phyloP scores from a whole-genome alignment of 2,329 filamentous ascomycete species.

The Pseudocercospora macadamiae region DNA sequence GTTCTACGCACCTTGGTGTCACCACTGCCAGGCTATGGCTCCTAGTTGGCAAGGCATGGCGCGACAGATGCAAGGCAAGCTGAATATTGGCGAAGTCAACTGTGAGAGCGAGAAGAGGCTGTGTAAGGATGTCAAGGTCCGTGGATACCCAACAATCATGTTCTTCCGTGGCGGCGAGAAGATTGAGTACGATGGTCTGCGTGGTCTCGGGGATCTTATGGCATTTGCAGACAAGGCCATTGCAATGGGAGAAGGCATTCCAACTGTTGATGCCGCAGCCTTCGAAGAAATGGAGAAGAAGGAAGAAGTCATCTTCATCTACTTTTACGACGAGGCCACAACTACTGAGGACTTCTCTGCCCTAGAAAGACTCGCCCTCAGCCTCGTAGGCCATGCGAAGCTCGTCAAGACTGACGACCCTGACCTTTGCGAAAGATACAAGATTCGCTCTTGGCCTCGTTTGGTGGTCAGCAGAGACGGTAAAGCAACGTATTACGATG shows the following conservation, averaged over 20 bases:
- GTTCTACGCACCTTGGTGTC: slow-evolving; percentile 97
- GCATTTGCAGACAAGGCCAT: slow-evolving; percentile 85
- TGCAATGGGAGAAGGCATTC: slow-evolving; percentile 73
- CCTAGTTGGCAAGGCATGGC: slow-evolving; percentile 88
- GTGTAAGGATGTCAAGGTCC: slow-evolving; percentile 86
- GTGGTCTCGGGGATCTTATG: slow-evolving; percentile 87
- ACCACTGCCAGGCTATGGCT: slow-evolving; percentile 90
- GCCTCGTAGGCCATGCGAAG: slow-evolving; percentile 86
- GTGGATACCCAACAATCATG: slow-evolving; percentile 82
- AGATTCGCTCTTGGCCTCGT: slow-evolving; percentile 96
- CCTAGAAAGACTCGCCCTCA: slow-evolving; percentile 81
- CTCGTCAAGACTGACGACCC: slow-evolving; percentile 88
- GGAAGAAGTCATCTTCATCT: slow-evolving; percentile 94
- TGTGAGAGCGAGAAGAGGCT: slow-evolving; percentile 82
- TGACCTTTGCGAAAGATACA: slow-evolving; percentile 77
- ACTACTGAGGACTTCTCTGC: slow-evolving; percentile 89
- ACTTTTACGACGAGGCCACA: slow-evolving; percentile 96
- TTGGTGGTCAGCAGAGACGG: slow-evolving; percentile 87
- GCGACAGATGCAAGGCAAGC: slow-evolving; percentile 83
- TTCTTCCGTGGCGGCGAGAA: slow-evolving; percentile 92
- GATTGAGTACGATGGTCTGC: slow-evolving; percentile 88
- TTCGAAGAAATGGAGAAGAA: slow-evolving; percentile 87
- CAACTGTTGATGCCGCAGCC: slow-evolving; percentile 73
- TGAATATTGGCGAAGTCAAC: slow-evolving; percentile 96
- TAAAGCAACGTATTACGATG: slow-evolving; percentile 85